Conservation (phyloP, 78 protist genomes). For the Neovahlkampfia damariscottae region DNA sequence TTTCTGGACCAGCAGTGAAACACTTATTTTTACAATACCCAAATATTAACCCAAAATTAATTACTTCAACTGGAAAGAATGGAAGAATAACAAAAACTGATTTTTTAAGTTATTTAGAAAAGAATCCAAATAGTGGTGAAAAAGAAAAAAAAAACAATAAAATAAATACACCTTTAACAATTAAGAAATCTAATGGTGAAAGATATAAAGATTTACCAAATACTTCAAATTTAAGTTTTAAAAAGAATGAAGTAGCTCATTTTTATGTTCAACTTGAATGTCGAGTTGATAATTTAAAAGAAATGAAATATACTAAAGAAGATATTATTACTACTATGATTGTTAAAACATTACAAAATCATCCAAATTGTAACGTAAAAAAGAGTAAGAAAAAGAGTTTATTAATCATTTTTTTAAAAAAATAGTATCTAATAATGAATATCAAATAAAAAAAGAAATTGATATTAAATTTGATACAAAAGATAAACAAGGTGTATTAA, state of each 20-base stretch:
- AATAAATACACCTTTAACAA: no score
- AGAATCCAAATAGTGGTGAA: no score
- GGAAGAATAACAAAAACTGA: no score
- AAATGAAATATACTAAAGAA: background rate
- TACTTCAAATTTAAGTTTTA: background rate
- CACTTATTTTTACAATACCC: no score
- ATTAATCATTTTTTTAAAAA: background rate
- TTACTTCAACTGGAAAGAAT: no score
- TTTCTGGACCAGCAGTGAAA: no score
- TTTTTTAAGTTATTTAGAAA: no score
- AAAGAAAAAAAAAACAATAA: no score
- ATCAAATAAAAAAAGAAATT: background rate
- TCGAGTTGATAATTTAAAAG: background rate
- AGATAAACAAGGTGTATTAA: background rate
- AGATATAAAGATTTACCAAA: background rate
- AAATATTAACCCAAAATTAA: no score
- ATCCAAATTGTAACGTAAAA: no score
- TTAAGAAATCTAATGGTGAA: constrained; percentile 6
- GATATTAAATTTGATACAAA: background rate
- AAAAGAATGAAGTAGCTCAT: background rate
- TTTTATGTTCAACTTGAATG: background rate
- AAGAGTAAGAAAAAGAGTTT: no score
- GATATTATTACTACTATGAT: background rate
- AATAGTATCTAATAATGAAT: background rate
- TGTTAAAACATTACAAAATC: no score